Evolutionary conservation across 352 stramenopile genomes (phyloP).

Genomic region (Phytophthora cryptogea): DNA sequence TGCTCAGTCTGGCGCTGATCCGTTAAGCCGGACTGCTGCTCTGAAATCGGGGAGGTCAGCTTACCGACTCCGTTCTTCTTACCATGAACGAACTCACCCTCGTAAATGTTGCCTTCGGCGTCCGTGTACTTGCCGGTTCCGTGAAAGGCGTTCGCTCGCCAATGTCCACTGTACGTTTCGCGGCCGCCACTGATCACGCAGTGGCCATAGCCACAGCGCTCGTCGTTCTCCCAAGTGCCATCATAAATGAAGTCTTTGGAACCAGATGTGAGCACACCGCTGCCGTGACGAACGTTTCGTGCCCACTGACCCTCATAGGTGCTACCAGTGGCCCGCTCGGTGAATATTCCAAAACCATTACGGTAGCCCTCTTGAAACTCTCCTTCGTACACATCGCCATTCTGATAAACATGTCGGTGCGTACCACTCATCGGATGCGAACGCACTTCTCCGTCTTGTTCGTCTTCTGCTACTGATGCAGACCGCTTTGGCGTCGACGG

Average conservation of each 20-base stretch:
- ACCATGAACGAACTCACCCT: slow-evolving; percentile 76
- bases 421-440: slow-evolving; percentile 38
- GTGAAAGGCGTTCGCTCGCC: slow-evolving; percentile 77
- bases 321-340: slow-evolving; percentile 57
- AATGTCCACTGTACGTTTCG: slow-evolving; percentile 79
- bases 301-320: slow-evolving; percentile 80
- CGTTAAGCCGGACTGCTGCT: slow-evolving; percentile 22
- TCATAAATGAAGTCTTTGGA: slow-evolving; percentile 86
- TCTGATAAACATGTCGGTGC: slow-evolving; percentile 54
- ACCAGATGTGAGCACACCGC: slow-evolving; percentile 65
- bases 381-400: slow-evolving; percentile 78
- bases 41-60: slow-evolving; percentile 13
- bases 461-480: slow-evolving; percentile 1
- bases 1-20: slow-evolving; percentile 33
- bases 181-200: slow-evolving; percentile 72
- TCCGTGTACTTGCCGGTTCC: slow-evolving; percentile 81
- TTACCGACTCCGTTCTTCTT: slow-evolving; percentile 82
- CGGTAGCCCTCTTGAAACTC: slow-evolving; percentile 54
- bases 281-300: slow-evolving; percentile 61
- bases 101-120: slow-evolving; percentile 79
- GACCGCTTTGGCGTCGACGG: slow-evolving; percentile 7
- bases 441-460: slow-evolving; percentile 4
- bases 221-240: slow-evolving; percentile 63
- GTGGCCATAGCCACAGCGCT: slow-evolving; percentile 68
- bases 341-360: slow-evolving; percentile 66